Percentiles rank a stretch among this genome's conserved stretches.
phyloP scores from a whole-genome alignment of 2,329 filamentous ascomycete species.

The Claviceps spartinae region DNA sequence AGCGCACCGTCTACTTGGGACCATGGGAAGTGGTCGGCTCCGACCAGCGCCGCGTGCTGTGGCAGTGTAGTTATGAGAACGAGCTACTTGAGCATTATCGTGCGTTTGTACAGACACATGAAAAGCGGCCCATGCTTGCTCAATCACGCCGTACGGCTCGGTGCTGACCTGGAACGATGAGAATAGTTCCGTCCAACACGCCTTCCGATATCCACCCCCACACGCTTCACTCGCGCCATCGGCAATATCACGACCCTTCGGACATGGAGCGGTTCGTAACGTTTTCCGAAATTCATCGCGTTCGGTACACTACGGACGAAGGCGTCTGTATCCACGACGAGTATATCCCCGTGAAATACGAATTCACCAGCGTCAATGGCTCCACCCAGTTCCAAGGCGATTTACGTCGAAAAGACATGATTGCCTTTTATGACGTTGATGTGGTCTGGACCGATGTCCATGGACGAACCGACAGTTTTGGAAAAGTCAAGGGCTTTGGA shows the following conservation, averaged over 20 bases:
- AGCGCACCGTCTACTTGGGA: slow-evolving; percentile 38
- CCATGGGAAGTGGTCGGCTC: slow-evolving; percentile 37
- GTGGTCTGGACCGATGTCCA: slow-evolving; percentile 39
- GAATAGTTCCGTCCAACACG: slow-evolving; percentile 30
- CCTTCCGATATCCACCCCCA: slow-evolving; percentile 33
- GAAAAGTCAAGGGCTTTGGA: slow-evolving; percentile 35
- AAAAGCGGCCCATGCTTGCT: no score
- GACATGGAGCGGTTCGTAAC: slow-evolving; percentile 36
- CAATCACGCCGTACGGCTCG: background rate
- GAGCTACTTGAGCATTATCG: slow-evolving; percentile 38
- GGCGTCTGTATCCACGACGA: slow-evolving; percentile 35
- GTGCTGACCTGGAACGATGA: background rate
- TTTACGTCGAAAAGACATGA: slow-evolving; percentile 30
- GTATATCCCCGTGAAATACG: slow-evolving; percentile 33
- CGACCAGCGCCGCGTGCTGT: slow-evolving; percentile 34
- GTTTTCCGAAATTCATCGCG: slow-evolving; percentile 33
- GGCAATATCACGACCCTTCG: slow-evolving; percentile 34
- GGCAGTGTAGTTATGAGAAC: slow-evolving; percentile 39
- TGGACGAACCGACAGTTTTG: slow-evolving; percentile 34
- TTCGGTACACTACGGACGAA: slow-evolving; percentile 33
- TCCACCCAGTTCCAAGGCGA: slow-evolving; percentile 37
- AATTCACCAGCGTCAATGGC: slow-evolving; percentile 34
- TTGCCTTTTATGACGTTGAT: slow-evolving; percentile 39
- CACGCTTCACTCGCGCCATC: slow-evolving; percentile 36
- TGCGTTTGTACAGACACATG: slow-evolving; percentile 12